Percentiles rank a stretch among this genome's conserved stretches.
Evolutionary conservation across 225 moss, liverwort and hornwort species (phyloP).

Genomic region (Asterella californica): DNA sequence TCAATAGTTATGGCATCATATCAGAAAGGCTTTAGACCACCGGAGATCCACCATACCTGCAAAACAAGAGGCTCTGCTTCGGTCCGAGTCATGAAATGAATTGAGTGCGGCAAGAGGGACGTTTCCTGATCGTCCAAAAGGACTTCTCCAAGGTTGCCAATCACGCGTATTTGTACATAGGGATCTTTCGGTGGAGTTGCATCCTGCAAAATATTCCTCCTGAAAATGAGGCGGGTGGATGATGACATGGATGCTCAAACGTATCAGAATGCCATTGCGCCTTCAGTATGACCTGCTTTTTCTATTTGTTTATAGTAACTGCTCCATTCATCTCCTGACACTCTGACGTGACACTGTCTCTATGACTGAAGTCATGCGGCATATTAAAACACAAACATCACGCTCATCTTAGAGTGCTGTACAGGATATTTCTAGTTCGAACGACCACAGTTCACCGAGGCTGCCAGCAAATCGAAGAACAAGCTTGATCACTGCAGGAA

Average conservation of each 20-base stretch:
- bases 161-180: slow-evolving; percentile 86
- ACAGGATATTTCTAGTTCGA: not conserved
- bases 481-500: not conserved
- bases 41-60: slow-evolving; percentile 49
- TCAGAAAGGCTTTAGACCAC: not conserved
- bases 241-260: not conserved
- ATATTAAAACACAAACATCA: not conserved
- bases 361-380: no score
- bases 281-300: not conserved
- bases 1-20: not conserved
- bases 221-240: not conserved
- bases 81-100: slow-evolving; percentile 85
- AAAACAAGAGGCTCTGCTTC: slow-evolving; percentile 90
- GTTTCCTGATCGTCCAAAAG: slow-evolving; percentile 90
- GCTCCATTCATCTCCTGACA: no score
- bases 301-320: not conserved
- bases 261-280: not conserved
- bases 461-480: not conserved
- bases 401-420: no score
- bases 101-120: slow-evolving; percentile 72
- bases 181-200: slow-evolving; percentile 95
- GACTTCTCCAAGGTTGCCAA: slow-evolving; percentile 82
- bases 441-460: not conserved
- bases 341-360: no score
- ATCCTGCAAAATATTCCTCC: slow-evolving; percentile 52